Base-by-base conservation (phyloP, 371 early-diverging fungal species). In the Lichtheimia corymbifera region DNA sequence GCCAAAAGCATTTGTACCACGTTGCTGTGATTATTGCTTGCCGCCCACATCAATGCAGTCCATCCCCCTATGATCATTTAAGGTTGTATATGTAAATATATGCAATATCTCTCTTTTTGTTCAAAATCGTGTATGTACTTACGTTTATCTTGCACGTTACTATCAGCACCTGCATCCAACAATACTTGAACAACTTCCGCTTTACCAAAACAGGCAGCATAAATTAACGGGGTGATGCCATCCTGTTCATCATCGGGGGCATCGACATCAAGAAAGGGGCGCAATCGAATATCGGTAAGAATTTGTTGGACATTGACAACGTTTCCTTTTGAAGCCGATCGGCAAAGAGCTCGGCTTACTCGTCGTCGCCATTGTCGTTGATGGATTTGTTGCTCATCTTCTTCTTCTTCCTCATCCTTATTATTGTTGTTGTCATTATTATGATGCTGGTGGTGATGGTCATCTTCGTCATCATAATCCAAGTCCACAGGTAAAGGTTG, bases 21-120 rank as follows among this genome's bases (percentile, higher is more conserved):
- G n/a, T 74, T 71, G 49, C 83, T 79, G 73, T 93, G 89, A 57
- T 89, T 88, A 76, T 93, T 96, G 51, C 90, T 89, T 43, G 89
- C 89, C 0, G 97, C 96, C 97, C 97, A 97, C 83, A 95, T 88
- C 13, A 96, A 79, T 7, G 95, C 88, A 5, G 96, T 92, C 97
- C 97, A 97, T 9, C 97, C 97, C 57, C 85, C 92, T 87, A 57
- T 24, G 51, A 2, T 49, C 28, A n/a, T 2, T 18, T 50, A 42
- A 41, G 41, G 14, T 25, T 43, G 28, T 55, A 35, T 6, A 35
- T 6, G 35, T 35, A 35, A 35, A 35, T 35, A 35, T 9, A 35
- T 35, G 35, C 35, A 35, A 35, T 35, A 35, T 35, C 35, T 35
- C 11, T 9, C 9, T 35, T 35, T 22, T 22, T 22, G 22, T 22